Base-by-base conservation (phyloP, 371 early-diverging fungal species). In the Zychaea mexicana region DNA sequence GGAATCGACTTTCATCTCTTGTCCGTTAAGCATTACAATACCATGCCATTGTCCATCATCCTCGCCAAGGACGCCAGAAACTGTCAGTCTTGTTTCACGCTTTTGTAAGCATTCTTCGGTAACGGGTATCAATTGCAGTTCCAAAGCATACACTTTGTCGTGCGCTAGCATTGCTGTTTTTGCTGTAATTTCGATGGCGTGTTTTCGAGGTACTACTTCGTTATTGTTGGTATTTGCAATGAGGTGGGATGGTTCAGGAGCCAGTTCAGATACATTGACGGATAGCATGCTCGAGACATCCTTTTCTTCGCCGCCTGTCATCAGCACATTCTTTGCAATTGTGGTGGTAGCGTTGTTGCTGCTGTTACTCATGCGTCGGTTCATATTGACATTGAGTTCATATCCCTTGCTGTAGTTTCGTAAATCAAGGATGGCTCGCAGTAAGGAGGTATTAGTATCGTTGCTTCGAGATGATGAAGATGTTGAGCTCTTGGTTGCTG, bases 391-490 rank as follows among this genome's bases (percentile, higher is more conserved):
- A 8, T 36, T 36, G 2, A 69, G 33, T 36, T 69, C 72, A 54
- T 82, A 82, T 7, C 83, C 83, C 27, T 68, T 57, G 7, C 71
- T 71, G 54, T 72, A 82, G 15, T 73, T 69, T 57, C 76, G 78
- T 24, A 82, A 61, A 62, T 82, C 83, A 1, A 76, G 69, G 4
- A 78, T 57, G 24, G 72, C 30, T 22, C 76, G 60, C 17, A 60
- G 66, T 36, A 80, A 33, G 8, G 75, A 17, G 39, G 1, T 42
- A 42, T 15, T 15, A n/a, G 42, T 65, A 46, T 61, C 71, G 24
- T 57, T 65, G 6, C 22, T 19, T 49, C 13, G 21, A n/a, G 46
- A 2, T 10, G 36, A 6, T 65, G 53, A 28, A 66, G 39, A 27
- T 47, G 46, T 28, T 33, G 33, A 33, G 33, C 17, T 42, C 15